A percentile compares a stretch with the other conserved stretches of the same genome.
phyloP scores from a whole-genome alignment of 495 filamentous ascomycete species.

The Pyronema omphalodes region DNA sequence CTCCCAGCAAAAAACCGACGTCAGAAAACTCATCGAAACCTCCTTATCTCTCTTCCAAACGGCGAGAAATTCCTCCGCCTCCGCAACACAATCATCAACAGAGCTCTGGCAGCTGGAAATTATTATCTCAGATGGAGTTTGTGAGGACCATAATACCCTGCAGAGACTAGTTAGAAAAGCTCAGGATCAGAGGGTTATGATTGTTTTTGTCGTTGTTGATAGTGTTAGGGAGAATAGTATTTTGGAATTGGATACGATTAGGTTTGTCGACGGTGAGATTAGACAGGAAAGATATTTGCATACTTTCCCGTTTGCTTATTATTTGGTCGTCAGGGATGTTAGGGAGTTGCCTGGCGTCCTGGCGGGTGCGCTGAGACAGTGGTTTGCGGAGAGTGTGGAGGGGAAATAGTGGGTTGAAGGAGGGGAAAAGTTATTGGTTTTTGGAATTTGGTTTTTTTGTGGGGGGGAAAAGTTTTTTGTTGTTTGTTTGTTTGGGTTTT shows the following conservation, averaged over 20 bases:
- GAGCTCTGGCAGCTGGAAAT: constrained; percentile 95
- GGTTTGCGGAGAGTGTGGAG: constrained; percentile 86
- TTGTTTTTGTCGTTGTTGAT: constrained; percentile 93
- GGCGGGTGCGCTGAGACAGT: constrained; percentile 75
- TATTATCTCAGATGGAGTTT: constrained; percentile 83
- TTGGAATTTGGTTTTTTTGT: not conserved
- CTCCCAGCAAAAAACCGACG: constrained; percentile 65
- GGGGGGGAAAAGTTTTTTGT: not conserved
- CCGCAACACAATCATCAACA: constrained; percentile 32
- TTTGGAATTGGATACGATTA: constrained; percentile 60
- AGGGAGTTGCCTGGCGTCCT: constrained; percentile 75
- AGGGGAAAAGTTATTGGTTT: not conserved
- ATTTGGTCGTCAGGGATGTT: constrained; percentile 80
- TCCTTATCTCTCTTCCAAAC: constrained; percentile 67
- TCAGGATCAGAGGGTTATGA: constrained; percentile 86
- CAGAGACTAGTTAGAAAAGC: constrained; percentile 65
- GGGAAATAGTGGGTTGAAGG: constrained; percentile 1
- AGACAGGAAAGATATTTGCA: constrained; percentile 81
- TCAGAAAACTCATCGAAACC: constrained; percentile 52
- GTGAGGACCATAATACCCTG: constrained; percentile 72
- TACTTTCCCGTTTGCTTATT: constrained; percentile 89
- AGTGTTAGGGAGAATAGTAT: constrained; percentile 46
- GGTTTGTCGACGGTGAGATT: constrained; percentile 46
- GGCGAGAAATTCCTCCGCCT: too few relatives aligned
- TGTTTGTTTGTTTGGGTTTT: too few relatives aligned